Percentiles rank a stretch among this genome's conserved stretches.
Evolutionary conservation across 495 filamentous ascomycete species (phyloP).

Genomic region (Hyaloscypha bicolor): DNA sequence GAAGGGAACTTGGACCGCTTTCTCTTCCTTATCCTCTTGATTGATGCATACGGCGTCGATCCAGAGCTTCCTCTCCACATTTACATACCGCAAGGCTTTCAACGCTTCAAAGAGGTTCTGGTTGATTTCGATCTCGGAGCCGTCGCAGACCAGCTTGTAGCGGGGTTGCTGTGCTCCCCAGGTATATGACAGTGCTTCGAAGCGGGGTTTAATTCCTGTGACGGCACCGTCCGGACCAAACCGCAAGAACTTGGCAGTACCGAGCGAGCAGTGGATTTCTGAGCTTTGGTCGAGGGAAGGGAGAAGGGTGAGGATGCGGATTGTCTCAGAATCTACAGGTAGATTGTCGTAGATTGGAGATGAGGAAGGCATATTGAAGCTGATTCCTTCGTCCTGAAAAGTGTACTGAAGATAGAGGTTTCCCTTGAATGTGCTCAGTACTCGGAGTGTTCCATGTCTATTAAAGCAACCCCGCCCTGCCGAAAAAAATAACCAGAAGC

Average conservation of each 20-base stretch:
- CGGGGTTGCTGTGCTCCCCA: background rate
- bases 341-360: background rate
- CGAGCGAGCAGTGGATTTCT: background rate
- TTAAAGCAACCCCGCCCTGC: too few species aligned
- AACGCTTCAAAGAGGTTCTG: background rate
- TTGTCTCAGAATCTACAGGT: background rate
- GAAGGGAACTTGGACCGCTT: background rate
- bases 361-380: background rate
- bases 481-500: too few species aligned
- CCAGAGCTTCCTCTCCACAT: background rate
- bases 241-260: background rate
- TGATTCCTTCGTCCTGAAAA: too few species aligned
- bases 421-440: too few species aligned
- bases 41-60: background rate
- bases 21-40: background rate
- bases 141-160: background rate
- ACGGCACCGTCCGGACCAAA: background rate
- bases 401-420: too few species aligned
- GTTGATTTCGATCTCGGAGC: background rate
- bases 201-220: background rate
- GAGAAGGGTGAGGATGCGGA: background rate
- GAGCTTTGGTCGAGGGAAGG: background rate
- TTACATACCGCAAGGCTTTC: background rate
- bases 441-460: too few species aligned
- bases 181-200: conserved; percentile 2